phyloP scores from a whole-genome alignment of 192 early-diverging fungal species.

The Backusella australiensis region DNA sequence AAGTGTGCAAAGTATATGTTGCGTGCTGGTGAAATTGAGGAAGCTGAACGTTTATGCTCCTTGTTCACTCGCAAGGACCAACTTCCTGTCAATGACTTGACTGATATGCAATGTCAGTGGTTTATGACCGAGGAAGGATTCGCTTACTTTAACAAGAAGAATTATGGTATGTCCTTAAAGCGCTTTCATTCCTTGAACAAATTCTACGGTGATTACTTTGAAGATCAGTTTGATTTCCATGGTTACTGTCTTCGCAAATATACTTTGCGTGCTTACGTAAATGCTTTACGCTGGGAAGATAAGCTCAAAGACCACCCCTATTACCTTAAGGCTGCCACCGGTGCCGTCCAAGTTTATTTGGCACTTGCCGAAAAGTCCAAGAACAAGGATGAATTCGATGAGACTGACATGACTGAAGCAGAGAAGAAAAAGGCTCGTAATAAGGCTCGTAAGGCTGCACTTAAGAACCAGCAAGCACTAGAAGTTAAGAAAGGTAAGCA shows the following conservation, averaged over 20 bases:
- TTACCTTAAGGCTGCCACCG: constrained; percentile 72
- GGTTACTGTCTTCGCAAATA: constrained; percentile 87
- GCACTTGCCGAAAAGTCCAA: constrained; percentile 56
- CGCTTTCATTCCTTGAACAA: constrained; percentile 81
- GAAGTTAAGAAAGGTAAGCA: constrained; percentile 48
- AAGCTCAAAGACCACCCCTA: constrained; percentile 65
- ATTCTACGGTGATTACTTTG: constrained; percentile 80
- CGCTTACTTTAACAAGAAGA: constrained; percentile 62
- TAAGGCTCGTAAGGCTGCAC: constrained; percentile 74
- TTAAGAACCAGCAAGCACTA: constrained; percentile 54
- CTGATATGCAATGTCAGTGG: constrained; percentile 94
- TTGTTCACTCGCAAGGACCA: constrained; percentile 75
- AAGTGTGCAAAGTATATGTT: constrained; percentile 95
- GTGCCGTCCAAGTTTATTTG: constrained; percentile 64
- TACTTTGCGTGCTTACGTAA: constrained; percentile 83
- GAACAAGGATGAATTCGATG: constrained; percentile 43
- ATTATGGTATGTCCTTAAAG: constrained; percentile 84
- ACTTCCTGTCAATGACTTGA: constrained; percentile 71
- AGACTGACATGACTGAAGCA: constrained; percentile 62
- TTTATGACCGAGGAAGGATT: constrained; percentile 79
- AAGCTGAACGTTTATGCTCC: constrained; percentile 83
- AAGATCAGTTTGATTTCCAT: constrained; percentile 98
- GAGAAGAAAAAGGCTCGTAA: constrained; percentile 77
- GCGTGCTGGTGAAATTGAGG: constrained; percentile 70
- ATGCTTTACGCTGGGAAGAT: constrained; percentile 80